phyloP scores from a whole-genome alignment of 306 rosid species.

The Prunus fruticosa region DNA sequence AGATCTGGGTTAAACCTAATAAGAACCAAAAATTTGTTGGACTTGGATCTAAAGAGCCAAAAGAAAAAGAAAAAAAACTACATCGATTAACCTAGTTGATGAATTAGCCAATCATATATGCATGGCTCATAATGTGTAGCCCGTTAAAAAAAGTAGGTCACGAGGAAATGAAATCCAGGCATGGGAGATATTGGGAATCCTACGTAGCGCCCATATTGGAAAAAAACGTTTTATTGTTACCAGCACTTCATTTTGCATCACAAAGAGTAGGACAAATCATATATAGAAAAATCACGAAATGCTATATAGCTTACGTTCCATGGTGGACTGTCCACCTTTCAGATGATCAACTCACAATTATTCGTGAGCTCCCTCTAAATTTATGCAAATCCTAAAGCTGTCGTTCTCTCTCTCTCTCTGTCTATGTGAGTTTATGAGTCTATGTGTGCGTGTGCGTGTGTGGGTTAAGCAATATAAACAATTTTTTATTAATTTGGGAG shows the following conservation, averaged over 20 bases:
- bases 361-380: neutral
- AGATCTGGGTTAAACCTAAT: too few species aligned
- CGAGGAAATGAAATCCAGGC: neutral
- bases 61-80: neutral
- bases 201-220: slow-evolving; percentile 32
- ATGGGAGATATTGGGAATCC: slow-evolving; percentile 40
- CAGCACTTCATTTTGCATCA: slow-evolving; percentile 30
- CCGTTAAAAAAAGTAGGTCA: slow-evolving; percentile 8
- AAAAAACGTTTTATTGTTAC: slow-evolving; percentile 11
- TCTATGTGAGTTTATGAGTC: too few species aligned
- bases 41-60: too few species aligned
- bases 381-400: neutral
- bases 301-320: neutral
- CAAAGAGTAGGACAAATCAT: slow-evolving; percentile 17
- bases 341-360: neutral
- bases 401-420: neutral
- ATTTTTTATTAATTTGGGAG: neutral
- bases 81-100: neutral
- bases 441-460: too few species aligned
- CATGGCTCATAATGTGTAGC: neutral
- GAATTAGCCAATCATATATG: neutral
- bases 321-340: slow-evolving; percentile 19
- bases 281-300: neutral
- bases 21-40: too few species aligned
- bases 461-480: neutral